Percentiles rank a stretch among this genome's conserved stretches.
phyloP scores from a whole-genome alignment of 805 yeast genomes.

The Metschnikowia amazonensis region DNA sequence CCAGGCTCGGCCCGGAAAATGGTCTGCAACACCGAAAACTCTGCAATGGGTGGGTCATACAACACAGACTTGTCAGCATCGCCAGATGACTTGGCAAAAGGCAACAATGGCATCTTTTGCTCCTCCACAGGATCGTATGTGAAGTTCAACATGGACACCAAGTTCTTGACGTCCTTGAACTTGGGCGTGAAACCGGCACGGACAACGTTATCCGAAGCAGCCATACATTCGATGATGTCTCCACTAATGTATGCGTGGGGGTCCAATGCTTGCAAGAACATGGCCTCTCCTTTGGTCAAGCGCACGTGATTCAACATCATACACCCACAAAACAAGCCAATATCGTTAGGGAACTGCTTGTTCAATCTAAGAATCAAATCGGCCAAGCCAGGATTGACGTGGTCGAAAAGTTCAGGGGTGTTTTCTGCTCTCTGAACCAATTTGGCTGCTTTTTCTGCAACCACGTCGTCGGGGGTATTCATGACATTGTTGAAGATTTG shows the following conservation, averaged over 20 bases:
- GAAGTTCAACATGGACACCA: constrained; percentile 89
- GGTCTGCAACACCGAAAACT: constrained; percentile 89
- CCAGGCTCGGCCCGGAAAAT: constrained; percentile 48
- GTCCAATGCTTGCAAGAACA: constrained; percentile 93
- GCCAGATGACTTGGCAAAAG: constrained; percentile 59
- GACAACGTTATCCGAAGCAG: constrained; percentile 96
- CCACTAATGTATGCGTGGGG: constrained; percentile 98
- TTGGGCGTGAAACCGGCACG: constrained; percentile 99
- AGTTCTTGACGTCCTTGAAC: constrained; percentile 88
- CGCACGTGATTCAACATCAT: constrained; percentile 83
- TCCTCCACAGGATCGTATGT: constrained; percentile 84
- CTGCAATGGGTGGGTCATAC: constrained; percentile 96
- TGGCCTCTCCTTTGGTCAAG: constrained; percentile 87
- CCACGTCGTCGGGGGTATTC: constrained; percentile 66
- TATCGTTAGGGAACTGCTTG: constrained; percentile 86
- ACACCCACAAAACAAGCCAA: constrained; percentile 96
- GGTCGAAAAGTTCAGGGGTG: constrained; percentile 56
- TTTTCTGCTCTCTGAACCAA: constrained; percentile 63
- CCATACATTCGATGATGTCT: constrained; percentile 99
- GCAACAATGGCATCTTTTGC: constrained; percentile 77
- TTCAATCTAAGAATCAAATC: constrained; percentile 72
- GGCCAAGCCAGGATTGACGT: constrained; percentile 51
- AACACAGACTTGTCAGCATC: constrained; percentile 57
- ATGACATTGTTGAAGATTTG: constrained; percentile 76
- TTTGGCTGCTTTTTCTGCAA: constrained; percentile 54